Evolutionary conservation across 1,284 basidiomycete species (phyloP).

Genomic region (Leccinum angustisporum): DNA sequence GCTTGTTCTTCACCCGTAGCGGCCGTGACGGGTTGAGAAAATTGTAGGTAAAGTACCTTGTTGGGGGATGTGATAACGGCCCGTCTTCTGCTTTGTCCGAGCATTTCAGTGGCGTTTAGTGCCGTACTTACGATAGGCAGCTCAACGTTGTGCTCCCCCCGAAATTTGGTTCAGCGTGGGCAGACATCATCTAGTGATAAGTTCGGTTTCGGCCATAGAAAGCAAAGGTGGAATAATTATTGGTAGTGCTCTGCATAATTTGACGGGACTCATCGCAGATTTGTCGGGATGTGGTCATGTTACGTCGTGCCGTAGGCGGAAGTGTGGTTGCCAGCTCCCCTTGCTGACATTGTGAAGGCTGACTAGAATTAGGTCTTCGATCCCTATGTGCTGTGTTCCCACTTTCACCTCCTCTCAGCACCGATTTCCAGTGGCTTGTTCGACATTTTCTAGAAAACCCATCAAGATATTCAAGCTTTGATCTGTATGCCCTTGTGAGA

Average conservation of each 20-base stretch:
- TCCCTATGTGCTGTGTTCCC: slow-evolving; percentile 49
- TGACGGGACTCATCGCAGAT: not conserved
- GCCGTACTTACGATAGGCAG: not conserved
- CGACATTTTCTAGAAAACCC: slow-evolving; percentile 31
- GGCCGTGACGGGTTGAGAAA: not conserved
- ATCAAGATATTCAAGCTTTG: not conserved
- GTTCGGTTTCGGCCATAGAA: not conserved
- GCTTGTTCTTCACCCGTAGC: not conserved
- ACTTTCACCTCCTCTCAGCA: slow-evolving; percentile 51
- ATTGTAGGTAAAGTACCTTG: not conserved
- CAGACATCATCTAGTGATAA: not conserved
- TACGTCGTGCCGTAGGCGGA: slow-evolving; percentile 41
- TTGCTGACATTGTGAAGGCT: slow-evolving; percentile 74
- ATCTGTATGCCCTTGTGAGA: not conserved
- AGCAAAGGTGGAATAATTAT: not conserved
- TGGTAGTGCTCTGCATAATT: not conserved
- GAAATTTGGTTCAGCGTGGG: not conserved
- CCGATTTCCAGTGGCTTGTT: slow-evolving; percentile 27
- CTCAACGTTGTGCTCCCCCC: not conserved
- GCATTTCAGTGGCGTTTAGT: not conserved
- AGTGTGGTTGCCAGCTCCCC: slow-evolving; percentile 74
- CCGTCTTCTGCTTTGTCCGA: not conserved
- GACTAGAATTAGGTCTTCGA: slow-evolving; percentile 65
- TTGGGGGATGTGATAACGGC: not conserved
- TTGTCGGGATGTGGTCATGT: not conserved